Conservation (phyloP, 1,139 yeast species). For the Protomyces inouyei region DNA sequence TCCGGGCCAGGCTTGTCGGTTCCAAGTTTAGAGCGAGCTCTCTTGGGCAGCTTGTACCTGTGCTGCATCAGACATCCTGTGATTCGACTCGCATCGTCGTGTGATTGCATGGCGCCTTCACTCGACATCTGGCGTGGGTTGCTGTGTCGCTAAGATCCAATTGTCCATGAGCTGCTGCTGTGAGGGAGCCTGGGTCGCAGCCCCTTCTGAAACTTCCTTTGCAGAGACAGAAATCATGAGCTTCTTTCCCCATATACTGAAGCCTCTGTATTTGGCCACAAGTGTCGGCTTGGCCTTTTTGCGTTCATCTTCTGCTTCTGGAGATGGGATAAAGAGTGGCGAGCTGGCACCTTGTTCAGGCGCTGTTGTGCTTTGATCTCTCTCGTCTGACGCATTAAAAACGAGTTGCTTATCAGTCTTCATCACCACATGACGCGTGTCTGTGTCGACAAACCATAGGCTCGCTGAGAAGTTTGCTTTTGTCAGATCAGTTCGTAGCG, state of each 20-base stretch:
- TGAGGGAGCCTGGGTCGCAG: neutral
- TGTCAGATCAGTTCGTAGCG: neutral
- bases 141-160: slow-evolving; percentile 9
- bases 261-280: slow-evolving; percentile 12
- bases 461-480: slow-evolving; percentile 18
- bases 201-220: neutral
- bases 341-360: slow-evolving; percentile 2
- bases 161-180: neutral
- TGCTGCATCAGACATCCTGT: no score
- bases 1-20: no score
- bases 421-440: slow-evolving; percentile 10
- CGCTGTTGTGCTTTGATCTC: neutral
- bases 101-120: neutral
- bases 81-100: no score
- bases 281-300: slow-evolving; percentile 7
- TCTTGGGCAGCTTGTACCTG: no score
- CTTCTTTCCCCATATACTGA: slow-evolving; percentile 5
- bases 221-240: neutral
- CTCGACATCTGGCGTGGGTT: neutral
- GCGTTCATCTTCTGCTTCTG: slow-evolving; percentile 6
- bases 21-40: no score
- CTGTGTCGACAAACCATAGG: slow-evolving; percentile 8
- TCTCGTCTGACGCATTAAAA: neutral
- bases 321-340: slow-evolving; percentile 11
- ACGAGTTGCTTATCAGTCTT: neutral